Percentiles rank a stretch among this genome's conserved stretches.
phyloP scores from a whole-genome alignment of 2,329 filamentous ascomycete species.

The Colletotrichum filicis region DNA sequence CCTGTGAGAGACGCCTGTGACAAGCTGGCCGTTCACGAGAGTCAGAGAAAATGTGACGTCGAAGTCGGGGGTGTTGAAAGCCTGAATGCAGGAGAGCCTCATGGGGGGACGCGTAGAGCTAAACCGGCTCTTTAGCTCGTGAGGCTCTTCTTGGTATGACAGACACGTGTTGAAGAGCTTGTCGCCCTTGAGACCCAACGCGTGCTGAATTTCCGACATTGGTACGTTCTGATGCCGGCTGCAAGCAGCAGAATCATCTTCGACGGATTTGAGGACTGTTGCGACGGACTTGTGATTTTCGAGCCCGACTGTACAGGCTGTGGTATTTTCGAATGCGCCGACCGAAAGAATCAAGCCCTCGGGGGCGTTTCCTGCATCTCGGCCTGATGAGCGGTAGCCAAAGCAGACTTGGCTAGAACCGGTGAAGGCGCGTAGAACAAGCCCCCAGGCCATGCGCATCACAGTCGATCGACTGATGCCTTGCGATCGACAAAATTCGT shows the following conservation, averaged over 20 bases:
- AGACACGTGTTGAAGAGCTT: conserved; percentile 63
- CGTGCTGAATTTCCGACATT: conserved; percentile 58
- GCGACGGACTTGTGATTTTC: conserved; percentile 45
- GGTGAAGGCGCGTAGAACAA: conserved; percentile 66
- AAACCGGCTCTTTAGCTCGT: conserved; percentile 48
- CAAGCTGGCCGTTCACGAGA: conserved; percentile 53
- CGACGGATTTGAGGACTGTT: conserved; percentile 44
- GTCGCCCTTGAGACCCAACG: conserved; percentile 53
- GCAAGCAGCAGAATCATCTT: conserved; percentile 44
- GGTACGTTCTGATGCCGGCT: conserved; percentile 57
- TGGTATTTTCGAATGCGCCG: conserved; percentile 57
- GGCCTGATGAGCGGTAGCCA: conserved; percentile 59
- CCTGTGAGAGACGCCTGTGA: conserved; percentile 56
- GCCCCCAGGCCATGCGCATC: conserved; percentile 69
- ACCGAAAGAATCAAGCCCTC: conserved; percentile 54
- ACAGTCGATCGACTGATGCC: conserved; percentile 59
- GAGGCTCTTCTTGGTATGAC: conserved; percentile 56
- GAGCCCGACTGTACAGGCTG: conserved; percentile 49
- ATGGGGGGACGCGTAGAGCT: conserved; percentile 41
- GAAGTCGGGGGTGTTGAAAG: conserved; percentile 56
- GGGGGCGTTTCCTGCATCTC: conserved; percentile 54
- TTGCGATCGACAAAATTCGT: conserved; percentile 53
- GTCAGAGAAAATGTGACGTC: conserved; percentile 58
- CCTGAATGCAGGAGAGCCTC: conserved; percentile 47
- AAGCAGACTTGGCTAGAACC: conserved; percentile 65